Conservation (phyloP, 164 flowering plant genomes). For the Warburgia ugandensis region DNA sequence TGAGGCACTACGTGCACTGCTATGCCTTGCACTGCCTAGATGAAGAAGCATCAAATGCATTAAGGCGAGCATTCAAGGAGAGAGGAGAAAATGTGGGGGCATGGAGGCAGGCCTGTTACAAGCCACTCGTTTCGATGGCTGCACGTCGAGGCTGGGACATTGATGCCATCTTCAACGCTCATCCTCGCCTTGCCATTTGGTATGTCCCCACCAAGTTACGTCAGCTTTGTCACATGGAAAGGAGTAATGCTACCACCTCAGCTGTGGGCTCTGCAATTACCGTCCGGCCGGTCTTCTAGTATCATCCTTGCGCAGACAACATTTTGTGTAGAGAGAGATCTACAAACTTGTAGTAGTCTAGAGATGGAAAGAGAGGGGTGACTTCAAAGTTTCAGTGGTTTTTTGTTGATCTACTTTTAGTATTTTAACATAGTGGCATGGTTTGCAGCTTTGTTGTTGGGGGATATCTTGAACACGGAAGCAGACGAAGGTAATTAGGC, state of each 20-base stretch:
- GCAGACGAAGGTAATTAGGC: no score
- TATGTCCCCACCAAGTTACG: conserved; percentile 97
- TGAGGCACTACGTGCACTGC: conserved; percentile 98
- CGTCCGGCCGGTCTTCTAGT: no score
- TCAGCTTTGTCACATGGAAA: conserved; percentile 86
- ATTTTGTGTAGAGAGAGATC: no score
- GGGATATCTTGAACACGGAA: no score
- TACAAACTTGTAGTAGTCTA: no score
- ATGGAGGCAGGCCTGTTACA: conserved; percentile 94
- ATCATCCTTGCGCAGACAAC: no score
- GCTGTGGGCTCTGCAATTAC: no score
- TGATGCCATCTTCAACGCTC: conserved; percentile 72
- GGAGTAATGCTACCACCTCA: conserved; percentile 28
- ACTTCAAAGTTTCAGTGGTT: no score
- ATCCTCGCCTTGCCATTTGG: conserved; percentile 86
- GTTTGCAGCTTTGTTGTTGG: no score
- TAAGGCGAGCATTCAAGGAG: conserved; percentile 71
- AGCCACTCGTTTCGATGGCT: conserved; percentile 80
- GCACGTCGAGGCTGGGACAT: conserved; percentile 82
- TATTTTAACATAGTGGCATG: no score
- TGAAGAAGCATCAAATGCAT: conserved; percentile 64
- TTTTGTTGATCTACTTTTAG: no score
- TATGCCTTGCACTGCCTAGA: conserved; percentile 90
- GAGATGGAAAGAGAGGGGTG: no score
- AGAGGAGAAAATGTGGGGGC: conserved; percentile 95